phyloP scores from a whole-genome alignment of 2,329 filamentous ascomycete genomes.

The Periconia digitata region DNA sequence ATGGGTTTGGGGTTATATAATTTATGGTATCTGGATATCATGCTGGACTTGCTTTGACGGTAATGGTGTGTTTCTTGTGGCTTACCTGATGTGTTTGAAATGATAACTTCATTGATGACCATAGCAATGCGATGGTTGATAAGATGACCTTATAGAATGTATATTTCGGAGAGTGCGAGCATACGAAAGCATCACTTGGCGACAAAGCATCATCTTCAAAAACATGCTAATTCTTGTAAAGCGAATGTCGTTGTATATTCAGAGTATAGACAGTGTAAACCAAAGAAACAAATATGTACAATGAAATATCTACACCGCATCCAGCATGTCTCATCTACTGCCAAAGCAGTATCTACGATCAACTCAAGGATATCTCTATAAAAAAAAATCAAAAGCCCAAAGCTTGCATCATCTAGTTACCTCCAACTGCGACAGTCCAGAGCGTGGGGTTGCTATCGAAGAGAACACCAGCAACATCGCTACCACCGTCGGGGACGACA shows the following conservation, averaged over 20 bases:
- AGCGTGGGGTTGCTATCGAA: conserved; percentile 47
- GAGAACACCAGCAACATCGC: conserved; percentile 58
- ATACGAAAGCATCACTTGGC: too few species aligned
- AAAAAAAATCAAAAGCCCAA: background rate
- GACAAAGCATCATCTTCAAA: background rate
- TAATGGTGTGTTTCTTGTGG: background rate
- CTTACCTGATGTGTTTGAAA: background rate
- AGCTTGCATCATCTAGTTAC: too few species aligned
- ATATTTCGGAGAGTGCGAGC: too few species aligned
- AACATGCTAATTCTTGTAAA: background rate
- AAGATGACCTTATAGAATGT: too few species aligned
- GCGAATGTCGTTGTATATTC: background rate
- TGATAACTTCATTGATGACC: too few species aligned
- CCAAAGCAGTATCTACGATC: too few species aligned
- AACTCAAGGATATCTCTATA: background rate
- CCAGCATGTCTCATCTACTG: background rate
- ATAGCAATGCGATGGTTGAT: too few species aligned
- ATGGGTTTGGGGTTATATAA: too few species aligned
- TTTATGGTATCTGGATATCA: too few species aligned
- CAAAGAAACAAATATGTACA: background rate
- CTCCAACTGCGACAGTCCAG: conserved; percentile 50
- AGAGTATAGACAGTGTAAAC: background rate
- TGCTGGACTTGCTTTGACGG: background rate
- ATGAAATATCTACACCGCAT: background rate
- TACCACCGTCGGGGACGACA: conserved; percentile 59